Evolutionary conservation across 306 rosid genomes (phyloP).

Genomic region (Geum urbanum): DNA sequence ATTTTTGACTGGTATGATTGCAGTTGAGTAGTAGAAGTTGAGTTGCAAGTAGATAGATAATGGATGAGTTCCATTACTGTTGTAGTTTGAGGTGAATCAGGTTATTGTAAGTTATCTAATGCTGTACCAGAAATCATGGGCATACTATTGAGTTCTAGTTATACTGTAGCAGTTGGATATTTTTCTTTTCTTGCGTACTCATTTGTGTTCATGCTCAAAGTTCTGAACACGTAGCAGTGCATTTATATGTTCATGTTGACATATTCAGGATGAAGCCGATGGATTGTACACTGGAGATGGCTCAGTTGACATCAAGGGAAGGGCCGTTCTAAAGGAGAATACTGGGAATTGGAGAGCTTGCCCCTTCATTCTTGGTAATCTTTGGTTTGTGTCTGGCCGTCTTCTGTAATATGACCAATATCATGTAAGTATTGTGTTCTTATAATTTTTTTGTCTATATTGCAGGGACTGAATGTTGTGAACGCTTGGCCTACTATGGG

Average conservation of each 20-base stretch:
- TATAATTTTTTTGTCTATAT: not conserved
- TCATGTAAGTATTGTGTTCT: not conserved
- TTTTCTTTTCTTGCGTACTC: not conserved
- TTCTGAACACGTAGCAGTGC: too few relatives aligned
- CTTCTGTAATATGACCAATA: too few relatives aligned
- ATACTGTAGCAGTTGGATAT: not conserved
- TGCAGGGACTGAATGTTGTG: constrained; percentile 89
- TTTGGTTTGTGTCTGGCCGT: constrained; percentile 12
- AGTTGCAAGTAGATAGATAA: not conserved
- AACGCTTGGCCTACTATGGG: constrained; percentile 92
- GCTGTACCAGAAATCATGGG: too few relatives aligned
- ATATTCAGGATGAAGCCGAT: constrained; percentile 30
- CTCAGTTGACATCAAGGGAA: constrained; percentile 46
- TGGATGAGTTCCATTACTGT: not conserved
- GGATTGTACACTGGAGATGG: constrained; percentile 48
- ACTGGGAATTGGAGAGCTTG: constrained; percentile 64
- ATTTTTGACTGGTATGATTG: not conserved
- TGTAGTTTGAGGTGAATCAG: not conserved
- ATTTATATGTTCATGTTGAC: too few relatives aligned
- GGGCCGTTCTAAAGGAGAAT: constrained; percentile 40
- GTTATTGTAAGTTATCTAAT: not conserved
- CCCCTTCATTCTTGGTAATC: constrained; percentile 50
- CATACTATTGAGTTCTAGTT: too few relatives aligned
- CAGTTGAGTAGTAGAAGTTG: not conserved
- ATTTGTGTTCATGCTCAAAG: not conserved